phyloP scores from a whole-genome alignment of 2,329 filamentous ascomycete species.

The Ceratocystis harringtonii region DNA sequence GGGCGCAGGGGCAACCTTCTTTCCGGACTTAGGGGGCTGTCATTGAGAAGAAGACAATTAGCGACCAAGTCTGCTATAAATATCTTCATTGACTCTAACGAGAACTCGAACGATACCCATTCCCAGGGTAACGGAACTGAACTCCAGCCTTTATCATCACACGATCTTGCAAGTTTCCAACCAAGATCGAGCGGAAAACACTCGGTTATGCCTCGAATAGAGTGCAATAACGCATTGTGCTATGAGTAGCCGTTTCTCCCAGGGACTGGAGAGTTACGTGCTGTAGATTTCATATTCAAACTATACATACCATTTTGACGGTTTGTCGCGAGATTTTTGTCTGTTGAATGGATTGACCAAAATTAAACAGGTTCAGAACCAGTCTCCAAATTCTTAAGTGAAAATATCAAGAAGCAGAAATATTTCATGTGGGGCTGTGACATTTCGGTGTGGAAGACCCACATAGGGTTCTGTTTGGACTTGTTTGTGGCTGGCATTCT shows the following conservation, averaged over 20 bases:
- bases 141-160: constrained; percentile 18
- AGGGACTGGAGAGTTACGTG: constrained; percentile 11
- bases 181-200: constrained; percentile 16
- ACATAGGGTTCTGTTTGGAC: constrained; percentile 1
- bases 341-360: constrained; percentile 10
- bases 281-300: not conserved
- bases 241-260: constrained; percentile 1
- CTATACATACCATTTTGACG: constrained; percentile 31
- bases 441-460: not conserved
- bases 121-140: constrained; percentile 1
- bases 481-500: not conserved
- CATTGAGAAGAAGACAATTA: constrained; percentile 99
- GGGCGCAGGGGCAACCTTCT: constrained; percentile 95
- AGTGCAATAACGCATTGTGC: constrained; percentile 7
- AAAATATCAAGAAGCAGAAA: constrained; percentile 6
- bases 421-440: not conserved
- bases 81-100: constrained; percentile 78
- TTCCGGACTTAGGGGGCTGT: constrained; percentile 97
- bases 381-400: not conserved
- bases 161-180: constrained; percentile 8
- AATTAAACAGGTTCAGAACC: not conserved
- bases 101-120: constrained; percentile 32
- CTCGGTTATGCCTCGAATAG: constrained; percentile 6
- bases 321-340: constrained; percentile 16
- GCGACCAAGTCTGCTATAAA: constrained; percentile 63